Evolutionary conservation across 2,329 filamentous ascomycete genomes (phyloP).

Genomic region (Neocucurbitaria cava): DNA sequence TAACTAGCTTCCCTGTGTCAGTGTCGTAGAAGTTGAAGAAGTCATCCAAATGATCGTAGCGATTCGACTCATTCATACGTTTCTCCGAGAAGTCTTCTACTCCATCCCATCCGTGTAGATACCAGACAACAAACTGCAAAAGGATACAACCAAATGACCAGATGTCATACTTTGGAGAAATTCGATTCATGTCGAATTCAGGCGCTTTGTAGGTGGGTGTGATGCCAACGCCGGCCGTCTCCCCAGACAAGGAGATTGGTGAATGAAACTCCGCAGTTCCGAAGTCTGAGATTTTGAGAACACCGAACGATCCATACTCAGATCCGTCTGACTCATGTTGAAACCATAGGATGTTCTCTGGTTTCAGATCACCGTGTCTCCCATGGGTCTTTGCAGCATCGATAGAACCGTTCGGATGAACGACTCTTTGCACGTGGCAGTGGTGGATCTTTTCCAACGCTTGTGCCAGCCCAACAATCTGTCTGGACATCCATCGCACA

Average conservation of each 20-base stretch:
- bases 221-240: slow-evolving; percentile 1
- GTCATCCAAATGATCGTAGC: not conserved
- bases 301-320: not conserved
- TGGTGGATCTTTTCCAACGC: not conserved
- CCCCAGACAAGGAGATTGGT: slow-evolving; percentile 31
- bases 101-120: slow-evolving; percentile 12
- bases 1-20: not conserved
- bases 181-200: slow-evolving; percentile 37
- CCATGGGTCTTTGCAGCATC: not conserved
- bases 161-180: slow-evolving; percentile 47
- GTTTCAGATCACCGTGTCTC: slow-evolving; percentile 9
- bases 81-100: slow-evolving; percentile 5
- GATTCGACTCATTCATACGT: not conserved
- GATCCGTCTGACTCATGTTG: too few relatives aligned
- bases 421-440: not conserved
- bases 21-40: not conserved
- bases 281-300: slow-evolving; percentile 41
- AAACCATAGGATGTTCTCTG: slow-evolving; percentile 7
- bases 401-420: not conserved
- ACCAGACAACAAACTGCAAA: slow-evolving; percentile 38
- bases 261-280: slow-evolving; percentile 44
- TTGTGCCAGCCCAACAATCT: not conserved
- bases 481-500: not conserved
- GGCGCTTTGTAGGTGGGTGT: slow-evolving; percentile 50
- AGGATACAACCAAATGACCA: slow-evolving; percentile 39